phyloP scores from a whole-genome alignment of 2,329 filamentous ascomycete species.

The Rhexocercosporidium sp. region DNA sequence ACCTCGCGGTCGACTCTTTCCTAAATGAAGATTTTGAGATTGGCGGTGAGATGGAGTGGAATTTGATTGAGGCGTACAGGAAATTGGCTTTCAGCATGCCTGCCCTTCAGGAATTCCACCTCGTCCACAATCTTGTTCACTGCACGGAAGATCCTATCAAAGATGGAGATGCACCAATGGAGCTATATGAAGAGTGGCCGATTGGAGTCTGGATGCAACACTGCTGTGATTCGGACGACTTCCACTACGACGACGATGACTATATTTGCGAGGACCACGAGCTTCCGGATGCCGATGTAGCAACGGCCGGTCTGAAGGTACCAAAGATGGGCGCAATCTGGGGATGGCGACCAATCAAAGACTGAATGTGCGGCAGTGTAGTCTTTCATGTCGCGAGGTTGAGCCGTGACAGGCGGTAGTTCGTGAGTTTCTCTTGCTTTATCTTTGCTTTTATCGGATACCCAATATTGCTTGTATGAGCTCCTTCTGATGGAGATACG shows the following conservation, averaged over 20 bases:
- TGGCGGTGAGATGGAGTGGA: not conserved
- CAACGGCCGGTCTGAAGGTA: not conserved
- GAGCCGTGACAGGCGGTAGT: not conserved
- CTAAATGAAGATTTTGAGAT: slow-evolving; percentile 1
- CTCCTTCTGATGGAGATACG: not conserved
- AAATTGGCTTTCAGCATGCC: slow-evolving; percentile 7
- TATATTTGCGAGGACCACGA: not conserved
- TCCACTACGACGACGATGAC: not conserved
- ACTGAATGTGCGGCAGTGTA: not conserved
- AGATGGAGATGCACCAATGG: slow-evolving; percentile 1
- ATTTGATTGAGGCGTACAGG: not conserved
- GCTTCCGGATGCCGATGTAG: not conserved
- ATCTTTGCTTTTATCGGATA: not conserved
- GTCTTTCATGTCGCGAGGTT: not conserved
- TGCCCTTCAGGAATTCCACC: slow-evolving; percentile 9
- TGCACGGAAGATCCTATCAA: slow-evolving; percentile 10
- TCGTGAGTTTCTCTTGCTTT: not conserved
- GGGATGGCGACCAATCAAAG: slow-evolving; percentile 19
- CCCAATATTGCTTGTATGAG: not conserved
- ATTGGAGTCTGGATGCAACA: not conserved
- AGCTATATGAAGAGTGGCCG: slow-evolving; percentile 15
- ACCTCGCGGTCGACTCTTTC: slow-evolving; percentile 16
- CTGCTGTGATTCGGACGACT: not conserved
- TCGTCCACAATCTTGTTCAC: slow-evolving; percentile 14
- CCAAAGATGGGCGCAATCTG: slow-evolving; percentile 7